Evolutionary conservation across 495 filamentous ascomycete species (phyloP), one percentile per base, ranked within the genome.

Genomic region (Melanomma pulvis-pyrius): DNA sequence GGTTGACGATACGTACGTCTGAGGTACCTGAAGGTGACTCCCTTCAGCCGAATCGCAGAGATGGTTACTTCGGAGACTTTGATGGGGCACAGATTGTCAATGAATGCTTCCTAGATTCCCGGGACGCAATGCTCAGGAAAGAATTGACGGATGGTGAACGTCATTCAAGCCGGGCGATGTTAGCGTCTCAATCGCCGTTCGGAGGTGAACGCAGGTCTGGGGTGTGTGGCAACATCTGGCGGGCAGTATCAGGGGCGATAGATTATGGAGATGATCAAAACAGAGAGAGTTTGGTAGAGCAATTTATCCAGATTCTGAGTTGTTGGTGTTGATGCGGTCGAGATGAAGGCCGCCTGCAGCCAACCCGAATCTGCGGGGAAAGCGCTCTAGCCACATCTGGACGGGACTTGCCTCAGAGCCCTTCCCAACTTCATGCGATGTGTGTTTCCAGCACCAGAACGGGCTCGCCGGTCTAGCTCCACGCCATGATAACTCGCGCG

Each of bases 241-340:
- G 4, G 32, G 32, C 28, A 24, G 36, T 22, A 5, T 36, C 26
- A 36, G 52, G 32, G 44, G 44, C 24, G 3, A 49, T 24, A 65
- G 25, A 65, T 58, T 39, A 59, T 39, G 44, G 54, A 51, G 7
- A 49, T 50, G 41, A 59, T 41, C n/a, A 59, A 61, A 51, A 62
- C 65, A 34, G 15, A 1, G 24, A 50, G 52, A 61, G 51, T 58
- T 36, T 61, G 58, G 59, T 62, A 29, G 57, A 36, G 25, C 26
- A 30, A 57, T 67, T 67, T 67, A 67, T 48, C 65, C 65, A 67
- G 57, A 67, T 48, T 50, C 7, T 30, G 28, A 21, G 32, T 54
- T 6, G 24, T 44, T 24, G 19, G 17, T 32, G 57, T 67, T 60
- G 56, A 67, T 67, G 63, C 63, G 46, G 48, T 49, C 32, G 48